phyloP scores from a whole-genome alignment of 2,329 filamentous ascomycete genomes.

The Arthrocladium fulminans region DNA sequence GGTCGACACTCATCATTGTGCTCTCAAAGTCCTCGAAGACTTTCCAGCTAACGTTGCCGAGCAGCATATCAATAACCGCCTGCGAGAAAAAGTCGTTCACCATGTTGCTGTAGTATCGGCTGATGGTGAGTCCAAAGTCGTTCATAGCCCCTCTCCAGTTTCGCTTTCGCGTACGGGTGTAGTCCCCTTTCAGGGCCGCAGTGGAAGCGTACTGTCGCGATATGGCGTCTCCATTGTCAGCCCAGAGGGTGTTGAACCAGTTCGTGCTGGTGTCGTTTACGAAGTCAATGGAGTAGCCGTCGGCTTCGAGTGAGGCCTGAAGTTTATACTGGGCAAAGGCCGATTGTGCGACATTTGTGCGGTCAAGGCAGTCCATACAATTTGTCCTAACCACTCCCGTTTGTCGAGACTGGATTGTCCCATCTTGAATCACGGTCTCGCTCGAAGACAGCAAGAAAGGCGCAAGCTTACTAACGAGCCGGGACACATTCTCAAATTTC shows the following conservation, averaged over 20 bases:
- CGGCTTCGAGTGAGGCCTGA: conserved; percentile 65
- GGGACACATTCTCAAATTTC: conserved; percentile 91
- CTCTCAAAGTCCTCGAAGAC: conserved; percentile 93
- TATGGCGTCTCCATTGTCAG: conserved; percentile 93
- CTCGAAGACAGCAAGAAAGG: conserved; percentile 60
- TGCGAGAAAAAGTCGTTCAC: conserved; percentile 98
- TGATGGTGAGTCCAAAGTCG: conserved; percentile 81
- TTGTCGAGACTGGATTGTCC: conserved; percentile 44
- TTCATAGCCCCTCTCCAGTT: conserved; percentile 87
- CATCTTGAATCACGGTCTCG: conserved; percentile 54
- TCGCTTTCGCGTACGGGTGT: conserved; percentile 74
- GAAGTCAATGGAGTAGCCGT: conserved; percentile 66
- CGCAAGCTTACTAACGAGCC: conserved; percentile 63
- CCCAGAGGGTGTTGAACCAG: conserved; percentile 97
- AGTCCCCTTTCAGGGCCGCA: conserved; percentile 92
- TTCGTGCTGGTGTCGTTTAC: conserved; percentile 69
- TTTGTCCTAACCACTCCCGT: conserved; percentile 81
- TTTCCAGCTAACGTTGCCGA: conserved; percentile 74
- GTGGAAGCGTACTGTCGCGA: conserved; percentile 95
- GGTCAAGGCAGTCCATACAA: conserved; percentile 96
- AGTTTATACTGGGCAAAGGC: conserved; percentile 78
- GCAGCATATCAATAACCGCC: conserved; percentile 84
- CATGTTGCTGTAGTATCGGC: conserved; percentile 68
- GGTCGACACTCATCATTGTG: conserved; percentile 87
- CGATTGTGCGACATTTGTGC: conserved; percentile 92